These are phyloP conservation scores for Chlorophyllum brunneum DNA, from an alignment of 768 basidiomycete genomes.

Conservation along the genomic window DNA sequence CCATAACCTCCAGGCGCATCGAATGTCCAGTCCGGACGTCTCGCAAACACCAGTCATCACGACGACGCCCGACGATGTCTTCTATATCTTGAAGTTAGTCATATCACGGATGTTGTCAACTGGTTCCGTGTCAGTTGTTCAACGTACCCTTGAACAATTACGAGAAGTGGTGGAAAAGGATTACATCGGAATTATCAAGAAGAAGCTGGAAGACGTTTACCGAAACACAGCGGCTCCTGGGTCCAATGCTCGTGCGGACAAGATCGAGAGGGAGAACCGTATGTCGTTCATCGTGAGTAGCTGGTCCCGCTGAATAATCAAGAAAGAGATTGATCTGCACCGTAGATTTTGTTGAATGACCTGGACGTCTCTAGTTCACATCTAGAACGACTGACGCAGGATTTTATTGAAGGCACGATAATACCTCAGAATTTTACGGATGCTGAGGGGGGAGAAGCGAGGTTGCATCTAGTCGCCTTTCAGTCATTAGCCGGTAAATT, in stretches of 20 bases:
- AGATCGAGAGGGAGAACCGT: slow-evolving; percentile 76
- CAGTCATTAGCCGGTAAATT: slow-evolving; percentile 59
- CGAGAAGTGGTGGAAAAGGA: slow-evolving; percentile 79
- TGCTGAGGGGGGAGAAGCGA: slow-evolving; percentile 48
- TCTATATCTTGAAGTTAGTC: slow-evolving; percentile 90
- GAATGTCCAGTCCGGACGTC: slow-evolving; percentile 71
- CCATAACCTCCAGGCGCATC: slow-evolving; percentile 64
- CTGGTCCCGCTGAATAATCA: not conserved
- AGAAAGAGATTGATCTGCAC: slow-evolving; percentile 5
- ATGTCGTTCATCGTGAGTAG: slow-evolving; percentile 75
- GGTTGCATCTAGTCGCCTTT: slow-evolving; percentile 44
- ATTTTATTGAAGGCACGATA: slow-evolving; percentile 48
- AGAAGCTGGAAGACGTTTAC: slow-evolving; percentile 88
- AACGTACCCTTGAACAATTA: slow-evolving; percentile 57
- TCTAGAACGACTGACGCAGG: slow-evolving; percentile 75
- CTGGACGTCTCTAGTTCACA: slow-evolving; percentile 90
- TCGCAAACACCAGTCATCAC: slow-evolving; percentile 61
- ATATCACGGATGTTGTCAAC: slow-evolving; percentile 75
- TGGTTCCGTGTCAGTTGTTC: slow-evolving; percentile 58
- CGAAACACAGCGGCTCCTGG: slow-evolving; percentile 41
- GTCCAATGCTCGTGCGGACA: slow-evolving; percentile 58
- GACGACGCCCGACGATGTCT: slow-evolving; percentile 89
- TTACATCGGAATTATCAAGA: slow-evolving; percentile 75
- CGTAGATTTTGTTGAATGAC: slow-evolving; percentile 86
- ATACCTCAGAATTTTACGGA: slow-evolving; percentile 69